These are phyloP conservation scores for Tylopilus sp. DNA, from an alignment of 1,284 basidiomycete species.

Conservation along the genomic window DNA sequence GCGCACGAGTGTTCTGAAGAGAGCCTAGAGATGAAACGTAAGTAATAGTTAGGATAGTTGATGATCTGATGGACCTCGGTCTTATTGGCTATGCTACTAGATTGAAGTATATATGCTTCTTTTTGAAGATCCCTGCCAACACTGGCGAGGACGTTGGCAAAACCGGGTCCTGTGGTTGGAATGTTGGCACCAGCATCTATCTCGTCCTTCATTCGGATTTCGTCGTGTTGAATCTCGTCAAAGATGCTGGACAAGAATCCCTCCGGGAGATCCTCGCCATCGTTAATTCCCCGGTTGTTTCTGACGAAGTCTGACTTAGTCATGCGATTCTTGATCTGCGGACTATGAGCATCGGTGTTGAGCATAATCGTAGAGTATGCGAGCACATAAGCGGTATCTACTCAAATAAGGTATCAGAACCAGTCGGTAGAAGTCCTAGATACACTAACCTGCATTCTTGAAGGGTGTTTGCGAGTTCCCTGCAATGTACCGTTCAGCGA, in stretches of 20 bases:
- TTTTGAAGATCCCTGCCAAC: conserved; percentile 91
- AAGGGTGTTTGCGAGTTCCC: conserved; percentile 80
- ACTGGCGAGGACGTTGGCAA: conserved; percentile 77
- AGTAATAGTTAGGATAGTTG: background rate
- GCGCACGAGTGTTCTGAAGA: conserved; percentile 87
- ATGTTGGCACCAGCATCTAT: conserved; percentile 57
- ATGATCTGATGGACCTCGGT: conserved; percentile 63
- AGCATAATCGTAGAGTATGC: conserved; percentile 93
- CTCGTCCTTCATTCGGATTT: conserved; percentile 98
- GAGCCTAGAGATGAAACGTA: conserved; percentile 49
- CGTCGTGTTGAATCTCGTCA: conserved; percentile 86
- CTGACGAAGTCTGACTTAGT: conserved; percentile 84
- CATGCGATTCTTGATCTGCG: conserved; percentile 92
- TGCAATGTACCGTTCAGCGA: conserved; percentile 91
- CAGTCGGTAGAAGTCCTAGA: background rate
- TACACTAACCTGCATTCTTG: conserved; percentile 66
- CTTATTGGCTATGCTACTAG: conserved; percentile 92
- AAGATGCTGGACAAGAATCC: conserved; percentile 76
- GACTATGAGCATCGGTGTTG: conserved; percentile 95
- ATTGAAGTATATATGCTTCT: conserved; percentile 91
- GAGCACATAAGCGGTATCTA: conserved; percentile 89
- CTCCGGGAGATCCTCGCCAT: conserved; percentile 82
- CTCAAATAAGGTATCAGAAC: conserved; percentile 9
- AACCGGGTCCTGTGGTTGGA: conserved; percentile 58
- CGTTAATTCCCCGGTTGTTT: conserved; percentile 95